A percentile compares a stretch with the other conserved stretches of the same genome.
These are phyloP conservation scores for Teunomyces kruisii DNA, from an alignment of 805 yeast genomes.

Conservation along the genomic window DNA sequence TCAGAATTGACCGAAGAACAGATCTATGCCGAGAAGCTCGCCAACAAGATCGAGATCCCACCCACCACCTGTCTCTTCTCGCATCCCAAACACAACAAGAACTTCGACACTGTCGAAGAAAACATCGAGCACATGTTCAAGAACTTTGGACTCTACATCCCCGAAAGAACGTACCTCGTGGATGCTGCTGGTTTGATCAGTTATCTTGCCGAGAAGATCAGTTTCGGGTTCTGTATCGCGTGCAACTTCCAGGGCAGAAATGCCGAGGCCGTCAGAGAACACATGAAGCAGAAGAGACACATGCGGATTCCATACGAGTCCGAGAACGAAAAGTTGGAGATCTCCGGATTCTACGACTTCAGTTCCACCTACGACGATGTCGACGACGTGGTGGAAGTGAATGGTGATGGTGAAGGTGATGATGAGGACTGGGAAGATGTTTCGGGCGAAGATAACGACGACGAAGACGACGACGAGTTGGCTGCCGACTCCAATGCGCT, in stretches of 20 bases:
- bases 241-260: conserved; percentile 85
- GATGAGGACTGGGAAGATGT: conserved; percentile 44
- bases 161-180: conserved; percentile 69
- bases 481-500: conserved; percentile 27
- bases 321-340: conserved; percentile 70
- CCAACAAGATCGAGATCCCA: conserved; percentile 48
- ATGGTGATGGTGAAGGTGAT: conserved; percentile 12
- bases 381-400: conserved; percentile 7
- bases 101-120: conserved; percentile 39
- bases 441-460: conserved; percentile 21
- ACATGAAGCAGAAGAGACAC: conserved; percentile 82
- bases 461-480: conserved; percentile 24
- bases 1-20: conserved; percentile 23
- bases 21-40: conserved; percentile 44
- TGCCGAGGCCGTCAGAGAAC: conserved; percentile 85
- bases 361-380: conserved; percentile 53
- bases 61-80: conserved; percentile 53
- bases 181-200: conserved; percentile 72
- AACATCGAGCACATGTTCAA: conserved; percentile 71
- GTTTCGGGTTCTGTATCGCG: conserved; percentile 78
- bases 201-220: conserved; percentile 77
- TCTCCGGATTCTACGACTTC: conserved; percentile 84
- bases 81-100: conserved; percentile 31
- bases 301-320: conserved; percentile 86
- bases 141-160: conserved; percentile 82